These are phyloP conservation scores for Leucoagaricus sp. DNA, from an alignment of 1,284 basidiomycete species.

Conservation along the genomic window DNA sequence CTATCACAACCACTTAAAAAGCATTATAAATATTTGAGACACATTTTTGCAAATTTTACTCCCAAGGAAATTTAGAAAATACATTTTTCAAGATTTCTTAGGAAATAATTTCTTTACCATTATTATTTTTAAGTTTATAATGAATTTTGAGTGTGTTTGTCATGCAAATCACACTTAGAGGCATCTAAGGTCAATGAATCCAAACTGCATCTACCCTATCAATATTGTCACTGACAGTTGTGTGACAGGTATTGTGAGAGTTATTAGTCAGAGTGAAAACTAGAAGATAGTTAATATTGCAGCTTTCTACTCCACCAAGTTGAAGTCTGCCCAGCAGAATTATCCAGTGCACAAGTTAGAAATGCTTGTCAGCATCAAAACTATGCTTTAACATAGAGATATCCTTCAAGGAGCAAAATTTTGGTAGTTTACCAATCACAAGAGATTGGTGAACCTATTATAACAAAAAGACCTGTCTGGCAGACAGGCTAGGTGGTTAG, in stretches of 20 bases:
- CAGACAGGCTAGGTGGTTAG: conserved; percentile 37
- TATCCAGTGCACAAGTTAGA: conserved; percentile 23
- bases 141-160: too few species aligned
- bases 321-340: conserved; percentile 38
- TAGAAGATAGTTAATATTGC: conserved; percentile 27
- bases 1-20: too few species aligned
- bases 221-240: conserved; percentile 32
- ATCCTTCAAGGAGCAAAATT: conserved; percentile 33
- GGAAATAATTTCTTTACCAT: too few species aligned
- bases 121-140: too few species aligned
- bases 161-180: too few species aligned
- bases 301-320: conserved; percentile 39
- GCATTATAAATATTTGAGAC: too few species aligned
- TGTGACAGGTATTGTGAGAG: conserved; percentile 28
- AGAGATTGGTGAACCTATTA: conserved; percentile 30
- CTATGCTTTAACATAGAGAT: conserved; percentile 31
- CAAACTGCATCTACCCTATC: too few species aligned
- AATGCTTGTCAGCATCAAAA: conserved; percentile 34
- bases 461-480: conserved; percentile 32
- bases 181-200: too few species aligned
- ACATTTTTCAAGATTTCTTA: too few species aligned
- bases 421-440: conserved; percentile 37
- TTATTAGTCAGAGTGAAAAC: conserved; percentile 30
- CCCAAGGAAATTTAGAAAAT: too few species aligned
- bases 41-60: too few species aligned